phyloP scores from a whole-genome alignment of 1,284 basidiomycete genomes.

The Termitomyces sp. region DNA sequence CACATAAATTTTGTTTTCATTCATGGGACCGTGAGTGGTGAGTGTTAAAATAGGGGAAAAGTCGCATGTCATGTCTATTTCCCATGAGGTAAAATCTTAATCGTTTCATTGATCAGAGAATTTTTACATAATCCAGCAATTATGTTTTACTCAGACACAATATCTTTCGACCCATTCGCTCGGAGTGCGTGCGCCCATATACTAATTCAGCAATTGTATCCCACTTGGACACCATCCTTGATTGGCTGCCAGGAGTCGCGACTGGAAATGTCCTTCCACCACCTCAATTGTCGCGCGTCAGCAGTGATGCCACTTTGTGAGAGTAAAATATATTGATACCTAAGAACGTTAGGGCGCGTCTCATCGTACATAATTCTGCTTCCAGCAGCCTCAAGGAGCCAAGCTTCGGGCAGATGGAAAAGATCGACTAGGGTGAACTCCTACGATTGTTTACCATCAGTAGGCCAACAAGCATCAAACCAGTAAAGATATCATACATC shows the following conservation, averaged over 20 bases:
- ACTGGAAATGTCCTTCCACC: conserved; percentile 14
- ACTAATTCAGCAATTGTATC: background rate
- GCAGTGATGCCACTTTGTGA: background rate
- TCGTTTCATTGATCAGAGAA: too few relatives aligned
- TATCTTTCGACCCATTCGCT: too few relatives aligned
- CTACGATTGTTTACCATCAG: conserved; percentile 14
- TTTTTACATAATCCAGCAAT: background rate
- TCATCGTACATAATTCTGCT: conserved; percentile 21
- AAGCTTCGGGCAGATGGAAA: conserved; percentile 29
- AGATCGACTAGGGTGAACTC: conserved; percentile 31
- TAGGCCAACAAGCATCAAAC: background rate
- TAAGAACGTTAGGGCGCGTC: conserved; percentile 27
- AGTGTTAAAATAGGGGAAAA: too few relatives aligned
- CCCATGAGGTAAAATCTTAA: too few relatives aligned
- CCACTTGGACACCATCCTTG: conserved; percentile 6
- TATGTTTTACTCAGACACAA: too few relatives aligned
- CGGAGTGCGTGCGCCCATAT: background rate
- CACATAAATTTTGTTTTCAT: background rate
- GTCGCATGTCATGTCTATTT: background rate
- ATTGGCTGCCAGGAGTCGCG: conserved; percentile 12
- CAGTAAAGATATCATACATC: conserved; percentile 28
- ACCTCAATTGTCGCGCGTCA: conserved; percentile 5
- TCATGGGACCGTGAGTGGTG: background rate
- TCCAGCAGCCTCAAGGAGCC: conserved; percentile 22
- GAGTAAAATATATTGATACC: background rate